phyloP scores from a whole-genome alignment of 2,329 filamentous ascomycete genomes.

The Tolypocladium tundrense region DNA sequence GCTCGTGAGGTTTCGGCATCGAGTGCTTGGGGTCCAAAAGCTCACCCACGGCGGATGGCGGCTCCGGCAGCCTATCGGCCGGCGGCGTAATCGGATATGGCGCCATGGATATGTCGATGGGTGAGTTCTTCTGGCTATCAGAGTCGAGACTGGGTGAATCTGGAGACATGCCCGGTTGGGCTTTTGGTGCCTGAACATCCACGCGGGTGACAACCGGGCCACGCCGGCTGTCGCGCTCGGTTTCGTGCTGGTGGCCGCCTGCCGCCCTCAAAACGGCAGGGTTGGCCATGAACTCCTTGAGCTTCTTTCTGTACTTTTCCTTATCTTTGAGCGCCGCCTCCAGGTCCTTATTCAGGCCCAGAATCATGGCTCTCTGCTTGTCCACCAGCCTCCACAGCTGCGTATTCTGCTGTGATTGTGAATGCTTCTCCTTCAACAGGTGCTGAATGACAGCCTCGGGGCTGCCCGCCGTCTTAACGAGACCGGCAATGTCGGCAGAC shows the following conservation, averaged over 20 bases:
- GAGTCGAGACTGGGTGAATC: slow-evolving; percentile 40
- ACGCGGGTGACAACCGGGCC: slow-evolving; percentile 11
- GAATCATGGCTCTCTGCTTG: slow-evolving; percentile 88
- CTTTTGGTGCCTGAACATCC: slow-evolving; percentile 11
- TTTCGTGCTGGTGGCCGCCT: slow-evolving; percentile 9
- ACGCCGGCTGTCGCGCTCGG: slow-evolving; percentile 1
- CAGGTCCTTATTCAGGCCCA: slow-evolving; percentile 89
- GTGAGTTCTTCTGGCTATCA: slow-evolving; percentile 42
- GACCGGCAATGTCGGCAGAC: slow-evolving; percentile 63
- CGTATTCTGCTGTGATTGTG: slow-evolving; percentile 76
- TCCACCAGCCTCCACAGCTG: slow-evolving; percentile 94
- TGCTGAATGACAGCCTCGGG: slow-evolving; percentile 83
- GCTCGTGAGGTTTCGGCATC: slow-evolving; percentile 52
- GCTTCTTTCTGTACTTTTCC: slow-evolving; percentile 81
- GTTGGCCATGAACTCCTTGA: slow-evolving; percentile 60
- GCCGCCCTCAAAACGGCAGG: slow-evolving; percentile 21
- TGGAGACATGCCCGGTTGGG: slow-evolving; percentile 14
- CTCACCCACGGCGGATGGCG: slow-evolving; percentile 35
- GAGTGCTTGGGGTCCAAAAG: slow-evolving; percentile 45
- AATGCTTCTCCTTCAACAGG: slow-evolving; percentile 83
- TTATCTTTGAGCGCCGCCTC: slow-evolving; percentile 89
- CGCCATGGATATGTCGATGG: slow-evolving; percentile 48
- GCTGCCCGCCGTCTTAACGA: slow-evolving; percentile 79
- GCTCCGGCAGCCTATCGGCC: slow-evolving; percentile 34
- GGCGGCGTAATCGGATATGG: slow-evolving; percentile 58